Base-by-base conservation (phyloP, 441 rosid species). In the Iberis amara region DNA sequence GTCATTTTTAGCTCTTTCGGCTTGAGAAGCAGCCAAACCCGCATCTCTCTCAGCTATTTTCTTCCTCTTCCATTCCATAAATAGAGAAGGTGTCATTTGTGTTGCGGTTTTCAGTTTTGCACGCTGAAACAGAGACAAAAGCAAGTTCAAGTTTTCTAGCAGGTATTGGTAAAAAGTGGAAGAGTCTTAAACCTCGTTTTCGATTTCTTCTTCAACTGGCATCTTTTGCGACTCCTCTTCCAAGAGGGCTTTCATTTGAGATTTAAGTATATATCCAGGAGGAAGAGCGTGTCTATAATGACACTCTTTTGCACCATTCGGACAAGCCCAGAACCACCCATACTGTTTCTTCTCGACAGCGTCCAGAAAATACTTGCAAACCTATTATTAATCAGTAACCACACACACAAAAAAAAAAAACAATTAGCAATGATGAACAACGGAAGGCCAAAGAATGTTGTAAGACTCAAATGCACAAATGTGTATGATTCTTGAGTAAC, bases 271-370 rank as follows among this genome's bases (percentile, higher is more conserved):
- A 69, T 87, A 91, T 21, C 98, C 96, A 15, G 96, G 94, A 49
- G 98, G 98, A 75, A 91, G 90, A 18, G 98, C 94, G 69, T 91
- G 98, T 38, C 98, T 81, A 66, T 91, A 91, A 57, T 85, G 96
- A 73, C 96, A 91, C 26, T 81, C 86, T 70, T 75, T 77, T 30
- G 70, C 79, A 39, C 95, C 98, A 59, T 82, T 91, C 53, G 96
- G 96, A 60, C 96, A 91, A 13, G 7, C 80, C 98, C 98, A 91
- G 62, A 88, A 91, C 96, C 95, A 91, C 48, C 96, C 98, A 45
- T 68, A 68, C 55, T 68, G 72, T 44, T 68, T 68, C 68, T 68
- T 68, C n/a, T 68, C 68, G 55, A 91, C 98, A 3, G 94, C 95
- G 6, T 91, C 98, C 74, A 91, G 66, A 69, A 91, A 91, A 69